A percentile compares a stretch with the other conserved stretches of the same genome.
phyloP scores from a whole-genome alignment of 2,329 filamentous ascomycete species.

The Ophiostoma tasmaniense region DNA sequence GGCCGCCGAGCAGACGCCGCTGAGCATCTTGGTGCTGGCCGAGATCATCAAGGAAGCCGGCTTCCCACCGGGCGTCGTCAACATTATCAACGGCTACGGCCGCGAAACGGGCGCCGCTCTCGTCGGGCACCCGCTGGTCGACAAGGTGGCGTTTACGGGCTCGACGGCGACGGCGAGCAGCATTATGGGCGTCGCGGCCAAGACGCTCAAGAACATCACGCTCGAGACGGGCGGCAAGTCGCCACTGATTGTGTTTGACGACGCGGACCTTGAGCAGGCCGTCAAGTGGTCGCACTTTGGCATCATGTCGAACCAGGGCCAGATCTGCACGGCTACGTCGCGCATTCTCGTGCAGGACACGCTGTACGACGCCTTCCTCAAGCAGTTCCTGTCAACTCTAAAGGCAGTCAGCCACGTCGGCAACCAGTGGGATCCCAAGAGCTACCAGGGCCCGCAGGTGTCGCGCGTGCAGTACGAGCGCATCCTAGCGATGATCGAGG shows the following conservation, averaged over 20 bases:
- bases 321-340: conserved; percentile 67
- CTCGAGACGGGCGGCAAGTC: conserved; percentile 54
- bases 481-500: conserved; percentile 49
- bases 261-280: conserved; percentile 52
- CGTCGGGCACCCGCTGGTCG: conserved; percentile 53
- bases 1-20: conserved; percentile 52
- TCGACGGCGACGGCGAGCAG: conserved; percentile 56
- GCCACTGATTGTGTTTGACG: conserved; percentile 49
- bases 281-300: conserved; percentile 41
- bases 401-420: conserved; percentile 41
- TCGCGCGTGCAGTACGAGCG: conserved; percentile 54
- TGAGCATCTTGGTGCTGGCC: conserved; percentile 52
- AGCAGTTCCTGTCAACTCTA: conserved; percentile 38
- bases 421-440: conserved; percentile 49
- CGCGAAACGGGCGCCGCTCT: conserved; percentile 58
- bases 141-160: conserved; percentile 68
- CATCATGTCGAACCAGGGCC: conserved; percentile 62
- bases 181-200: conserved; percentile 58
- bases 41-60: conserved; percentile 60
- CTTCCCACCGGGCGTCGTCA: conserved; percentile 65
- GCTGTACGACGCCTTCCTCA: conserved; percentile 53
- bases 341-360: conserved; percentile 57
- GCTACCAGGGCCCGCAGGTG: conserved; percentile 49
- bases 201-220: conserved; percentile 51
- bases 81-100: conserved; percentile 61